Evolutionary conservation across 257 asterid species (phyloP), one percentile per base, ranked within the genome.

Genomic region (Lycium barbarum): DNA sequence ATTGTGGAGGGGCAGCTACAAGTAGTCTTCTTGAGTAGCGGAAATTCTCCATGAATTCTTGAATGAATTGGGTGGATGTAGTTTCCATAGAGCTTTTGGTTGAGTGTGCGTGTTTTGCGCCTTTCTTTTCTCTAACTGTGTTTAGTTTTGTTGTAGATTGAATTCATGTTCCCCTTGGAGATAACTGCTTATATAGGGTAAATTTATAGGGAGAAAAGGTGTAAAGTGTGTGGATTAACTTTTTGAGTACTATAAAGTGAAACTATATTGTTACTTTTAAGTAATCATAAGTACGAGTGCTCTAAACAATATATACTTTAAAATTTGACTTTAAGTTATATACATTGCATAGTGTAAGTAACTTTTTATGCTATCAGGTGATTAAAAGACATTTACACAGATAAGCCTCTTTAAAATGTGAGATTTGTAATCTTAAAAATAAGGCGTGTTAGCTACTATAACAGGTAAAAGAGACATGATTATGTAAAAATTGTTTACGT

Each of bases 1-100:
- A 8, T 17, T 70, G 79, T 70, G 78, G 78, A 15, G 78, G 6
- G 4, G 78, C 9, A 38, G 8, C 79, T 72, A n/a, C 35, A n/a
- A 43, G 18, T n/a, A 43, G 5, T 72, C 38, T 72, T 72, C 80
- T 72, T 43, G 80, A 72, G 17, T 43, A n/a, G 36, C n/a, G 57
- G 2, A 45, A 18, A 20, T 18, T 72, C 20, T 67, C 74, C 80
- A 43, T 43, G 80, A 72, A 72, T 72, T 72, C 58, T 72, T 72
- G 80, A 72, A 43, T 70, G 9, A 40, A 18, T 38, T 38, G 33
- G 3, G 79, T 70, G 8, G 79, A 70, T 38, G 22, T 70, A 70
- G 79, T 70, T 40, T 15, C 54, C 79, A 70, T 70, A 40, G 15
- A 38, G 54, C 33, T 70, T 70, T 17, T 38, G 79, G 53, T 40